Percentiles rank a stretch among this genome's conserved stretches.
Evolutionary conservation across 768 basidiomycete species (phyloP).

Genomic region (Auricularia sp.): DNA sequence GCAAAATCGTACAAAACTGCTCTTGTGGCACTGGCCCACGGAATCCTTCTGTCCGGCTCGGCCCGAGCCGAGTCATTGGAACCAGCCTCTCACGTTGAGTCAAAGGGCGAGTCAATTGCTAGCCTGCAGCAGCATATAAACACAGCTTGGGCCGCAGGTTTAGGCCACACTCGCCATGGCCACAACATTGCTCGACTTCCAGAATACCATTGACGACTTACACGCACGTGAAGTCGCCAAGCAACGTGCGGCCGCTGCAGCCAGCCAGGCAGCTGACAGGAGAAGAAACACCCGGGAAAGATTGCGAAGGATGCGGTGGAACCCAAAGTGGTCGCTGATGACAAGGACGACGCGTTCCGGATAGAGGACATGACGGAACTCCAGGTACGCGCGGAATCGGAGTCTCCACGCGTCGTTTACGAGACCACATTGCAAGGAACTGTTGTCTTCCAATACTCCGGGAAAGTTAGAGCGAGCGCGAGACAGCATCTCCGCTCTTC

Average conservation of each 20-base stretch:
- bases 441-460: slow-evolving; percentile 34
- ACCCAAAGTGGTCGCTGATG: slow-evolving; percentile 9
- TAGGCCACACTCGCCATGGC: neutral
- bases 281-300: slow-evolving; percentile 24
- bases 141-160: neutral
- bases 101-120: neutral
- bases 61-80: too few species aligned
- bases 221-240: slow-evolving; percentile 55
- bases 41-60: too few species aligned
- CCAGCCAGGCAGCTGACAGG: slow-evolving; percentile 16
- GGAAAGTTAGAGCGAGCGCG: slow-evolving; percentile 46
- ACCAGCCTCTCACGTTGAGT: neutral
- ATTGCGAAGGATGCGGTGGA: slow-evolving; percentile 24
- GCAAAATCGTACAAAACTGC: too few species aligned
- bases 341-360: slow-evolving; percentile 5
- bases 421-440: slow-evolving; percentile 3
- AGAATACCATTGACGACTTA: slow-evolving; percentile 71
- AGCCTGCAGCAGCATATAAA: neutral
- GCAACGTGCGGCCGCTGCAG: slow-evolving; percentile 38
- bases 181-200: slow-evolving; percentile 27
- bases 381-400: slow-evolving; percentile 29
- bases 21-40: too few species aligned
- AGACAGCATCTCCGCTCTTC: slow-evolving; percentile 51
- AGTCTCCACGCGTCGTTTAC: neutral
- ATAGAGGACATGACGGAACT: slow-evolving; percentile 45